Base-by-base conservation (phyloP, 106 monocot genomes). In the Dendrobium nobile region DNA sequence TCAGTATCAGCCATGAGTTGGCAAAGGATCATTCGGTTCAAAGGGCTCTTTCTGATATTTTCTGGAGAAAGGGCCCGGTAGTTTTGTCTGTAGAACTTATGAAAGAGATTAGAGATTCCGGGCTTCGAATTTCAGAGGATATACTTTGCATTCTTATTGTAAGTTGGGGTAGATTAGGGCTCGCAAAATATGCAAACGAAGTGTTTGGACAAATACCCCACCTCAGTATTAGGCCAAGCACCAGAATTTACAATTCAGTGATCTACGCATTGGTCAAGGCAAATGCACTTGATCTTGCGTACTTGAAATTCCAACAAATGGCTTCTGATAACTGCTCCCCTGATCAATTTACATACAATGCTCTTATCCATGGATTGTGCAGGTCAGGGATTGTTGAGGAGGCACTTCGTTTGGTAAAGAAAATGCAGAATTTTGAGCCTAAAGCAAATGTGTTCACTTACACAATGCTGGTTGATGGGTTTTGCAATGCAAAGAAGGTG, bases 251-350 rank as follows among this genome's bases (percentile, higher is more conserved):
- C 75, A 99, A 99, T 70, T 74, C 91, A 11, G 87, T 95, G 3
- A 99, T 99, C n/a, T 87, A 89, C 55, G 89, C 95, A 19, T 54
- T 95, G 80, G 87, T 99, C 67, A 88, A 84, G 75, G 73, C 98
- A 2, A 86, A 91, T 70, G 91, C 88, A 7, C 83, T 99, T 9
- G 95, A 99, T 82, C 75, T 89, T 10, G 95, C 95, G 47, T 99
- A 99, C 76, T 83, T 91, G 54, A 95, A 88, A 84, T 99, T 95
- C 80, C 92, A 95, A 44, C 98, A 99, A 73, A 99, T 99, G 98
- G 77, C 83, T n/a, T 91, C 98, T 5, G 91, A 99, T 72, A 81
- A 80, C 41, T 99, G 98, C 76, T 22, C 40, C 4, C 92, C 91
- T 0, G 98, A 99, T 79, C 81, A 86, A n/a, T 95, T 95, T 75